A percentile compares a stretch with the other conserved stretches of the same genome.
These are phyloP conservation scores for Globisporangium radiosum DNA, from an alignment of 352 stramenopile genomes.

Conservation along the genomic window DNA sequence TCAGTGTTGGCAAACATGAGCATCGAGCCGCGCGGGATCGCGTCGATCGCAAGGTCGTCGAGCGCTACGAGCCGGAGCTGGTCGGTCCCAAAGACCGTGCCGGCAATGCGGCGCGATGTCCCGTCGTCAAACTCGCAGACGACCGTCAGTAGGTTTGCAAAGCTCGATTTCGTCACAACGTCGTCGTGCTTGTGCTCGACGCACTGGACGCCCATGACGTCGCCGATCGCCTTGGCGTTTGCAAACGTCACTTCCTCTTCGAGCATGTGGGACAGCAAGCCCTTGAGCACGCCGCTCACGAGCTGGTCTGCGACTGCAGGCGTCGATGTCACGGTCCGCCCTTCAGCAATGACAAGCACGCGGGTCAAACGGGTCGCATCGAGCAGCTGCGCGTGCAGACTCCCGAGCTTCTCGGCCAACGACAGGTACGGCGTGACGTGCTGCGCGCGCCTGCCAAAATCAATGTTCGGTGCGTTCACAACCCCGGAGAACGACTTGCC, in stretches of 20 bases:
- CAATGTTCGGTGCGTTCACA: constrained; percentile 94
- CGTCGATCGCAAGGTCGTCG: constrained; percentile 83
- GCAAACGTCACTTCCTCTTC: constrained; percentile 89
- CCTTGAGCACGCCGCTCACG: constrained; percentile 88
- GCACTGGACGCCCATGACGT: constrained; percentile 86
- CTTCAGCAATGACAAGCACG: constrained; percentile 74
- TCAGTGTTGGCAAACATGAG: constrained; percentile 95
- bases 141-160: constrained; percentile 89
- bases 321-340: constrained; percentile 66
- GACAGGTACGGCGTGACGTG: constrained; percentile 74
- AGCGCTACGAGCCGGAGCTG: constrained; percentile 87
- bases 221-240: constrained; percentile 80
- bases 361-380: constrained; percentile 59
- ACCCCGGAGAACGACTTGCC: constrained; percentile 90
- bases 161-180: constrained; percentile 47
- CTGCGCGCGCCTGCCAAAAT: constrained; percentile 74
- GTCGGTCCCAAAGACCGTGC: constrained; percentile 85
- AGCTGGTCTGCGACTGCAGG: constrained; percentile 75
- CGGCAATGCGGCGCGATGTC: constrained; percentile 52
- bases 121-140: constrained; percentile 88
- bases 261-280: constrained; percentile 85
- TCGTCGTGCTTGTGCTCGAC: constrained; percentile 89
- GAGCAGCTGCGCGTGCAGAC: constrained; percentile 82
- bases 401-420: constrained; percentile 89
- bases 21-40: constrained; percentile 84